Percentiles rank a stretch among this genome's conserved stretches.
Conservation (phyloP, 2,329 filamentous ascomycete species). For the Beauveria medogensis region DNA sequence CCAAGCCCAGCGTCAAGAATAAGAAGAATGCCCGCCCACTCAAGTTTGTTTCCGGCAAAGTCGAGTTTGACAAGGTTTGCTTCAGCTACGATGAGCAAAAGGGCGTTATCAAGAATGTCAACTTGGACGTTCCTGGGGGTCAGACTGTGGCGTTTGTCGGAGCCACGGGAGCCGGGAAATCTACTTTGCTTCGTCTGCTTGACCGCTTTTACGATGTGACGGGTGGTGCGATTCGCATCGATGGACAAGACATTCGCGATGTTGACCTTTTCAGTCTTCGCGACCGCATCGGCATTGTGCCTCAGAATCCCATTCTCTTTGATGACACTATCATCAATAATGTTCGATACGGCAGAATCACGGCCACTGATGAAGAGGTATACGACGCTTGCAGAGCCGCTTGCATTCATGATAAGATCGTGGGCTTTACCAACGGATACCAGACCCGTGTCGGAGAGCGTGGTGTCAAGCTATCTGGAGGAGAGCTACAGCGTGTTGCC, state of each 20-base stretch:
- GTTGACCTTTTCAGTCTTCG: conserved; percentile 43
- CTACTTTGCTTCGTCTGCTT: conserved; percentile 49
- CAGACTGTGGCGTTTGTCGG: conserved; percentile 53
- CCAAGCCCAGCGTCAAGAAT: conserved; percentile 46
- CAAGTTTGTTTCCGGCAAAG: conserved; percentile 42
- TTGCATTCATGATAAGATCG: conserved; percentile 50
- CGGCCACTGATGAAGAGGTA: conserved; percentile 47
- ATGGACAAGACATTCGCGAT: conserved; percentile 48
- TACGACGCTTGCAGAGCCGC: conserved; percentile 46
- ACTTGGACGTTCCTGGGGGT: conserved; percentile 41
- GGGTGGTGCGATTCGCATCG: conserved; percentile 43
- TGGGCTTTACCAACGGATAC: conserved; percentile 33
- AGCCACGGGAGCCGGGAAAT: conserved; percentile 52
- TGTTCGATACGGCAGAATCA: conserved; percentile 46
- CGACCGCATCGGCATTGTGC: conserved; percentile 47
- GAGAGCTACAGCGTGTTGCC: conserved; percentile 58
- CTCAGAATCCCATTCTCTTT: conserved; percentile 48
- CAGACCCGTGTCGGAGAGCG: conserved; percentile 12
- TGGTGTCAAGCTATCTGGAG: conserved; percentile 52
- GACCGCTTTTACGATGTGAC: conserved; percentile 52
- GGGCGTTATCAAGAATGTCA: conserved; percentile 46
- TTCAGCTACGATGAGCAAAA: conserved; percentile 55
- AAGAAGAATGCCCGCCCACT: conserved; percentile 42
- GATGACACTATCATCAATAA: conserved; percentile 54
- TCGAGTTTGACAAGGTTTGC: conserved; percentile 46